These are phyloP conservation scores for Kodamaea fukazawae DNA, from an alignment of 805 yeast genomes.

Conservation along the genomic window DNA sequence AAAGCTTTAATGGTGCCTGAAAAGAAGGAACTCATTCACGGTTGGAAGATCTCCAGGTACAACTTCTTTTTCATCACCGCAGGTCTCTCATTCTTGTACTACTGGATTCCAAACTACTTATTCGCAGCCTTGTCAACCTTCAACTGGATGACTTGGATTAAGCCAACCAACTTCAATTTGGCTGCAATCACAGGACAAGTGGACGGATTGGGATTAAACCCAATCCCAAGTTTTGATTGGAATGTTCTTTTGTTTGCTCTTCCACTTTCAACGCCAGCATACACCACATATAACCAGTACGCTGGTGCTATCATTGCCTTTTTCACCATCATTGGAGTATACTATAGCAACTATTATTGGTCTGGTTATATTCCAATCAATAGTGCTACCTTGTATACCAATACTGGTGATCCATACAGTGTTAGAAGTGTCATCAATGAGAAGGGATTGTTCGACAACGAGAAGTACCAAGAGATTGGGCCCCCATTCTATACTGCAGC, in stretches of 20 bases:
- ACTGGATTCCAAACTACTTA: constrained; percentile 30
- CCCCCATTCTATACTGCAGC: constrained; percentile 25
- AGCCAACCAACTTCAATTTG: constrained; percentile 23
- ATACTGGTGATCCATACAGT: constrained; percentile 22
- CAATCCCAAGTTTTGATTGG: constrained; percentile 31
- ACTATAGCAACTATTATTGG: constrained; percentile 29
- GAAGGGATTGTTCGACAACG: constrained; percentile 12
- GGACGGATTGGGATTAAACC: constrained; percentile 29
- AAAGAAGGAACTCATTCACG: constrained; percentile 26
- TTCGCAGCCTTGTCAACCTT: constrained; percentile 25
- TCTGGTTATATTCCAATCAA: constrained; percentile 27
- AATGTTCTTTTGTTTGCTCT: constrained; percentile 17
- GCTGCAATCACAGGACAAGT: constrained; percentile 24
- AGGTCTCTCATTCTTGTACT: constrained; percentile 21
- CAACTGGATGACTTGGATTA: constrained; percentile 33
- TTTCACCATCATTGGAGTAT: constrained; percentile 24
- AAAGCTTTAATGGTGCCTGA: constrained; percentile 25
- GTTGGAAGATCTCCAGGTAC: constrained; percentile 31
- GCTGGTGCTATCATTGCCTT: constrained; percentile 23
- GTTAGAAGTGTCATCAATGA: constrained; percentile 13
- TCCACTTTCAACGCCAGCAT: constrained; percentile 23
- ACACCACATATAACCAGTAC: constrained; percentile 22
- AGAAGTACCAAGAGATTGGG: constrained; percentile 17
- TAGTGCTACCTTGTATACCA: constrained; percentile 20
- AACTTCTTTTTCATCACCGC: constrained; percentile 16